These are phyloP conservation scores for Monilinia fructicola DNA, from an alignment of 2,329 filamentous ascomycete genomes.

Conservation along the genomic window DNA sequence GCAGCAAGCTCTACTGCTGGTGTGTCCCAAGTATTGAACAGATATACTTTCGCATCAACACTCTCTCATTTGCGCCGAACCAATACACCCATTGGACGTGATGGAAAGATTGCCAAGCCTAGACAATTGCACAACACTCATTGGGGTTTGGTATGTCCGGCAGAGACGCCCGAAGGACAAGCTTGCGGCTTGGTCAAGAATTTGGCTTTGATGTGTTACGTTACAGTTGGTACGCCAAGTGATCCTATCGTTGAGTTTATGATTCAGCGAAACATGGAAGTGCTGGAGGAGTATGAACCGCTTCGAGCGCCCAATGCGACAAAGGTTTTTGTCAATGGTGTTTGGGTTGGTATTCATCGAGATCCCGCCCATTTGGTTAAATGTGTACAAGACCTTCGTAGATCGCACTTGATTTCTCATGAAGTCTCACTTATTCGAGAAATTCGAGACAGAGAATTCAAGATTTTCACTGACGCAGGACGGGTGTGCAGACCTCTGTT, in stretches of 20 bases:
- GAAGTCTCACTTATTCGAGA: constrained; percentile 95
- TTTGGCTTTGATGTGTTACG: constrained; percentile 94
- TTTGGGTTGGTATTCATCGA: constrained; percentile 94
- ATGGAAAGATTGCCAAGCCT: constrained; percentile 97
- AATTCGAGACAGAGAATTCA: constrained; percentile 96
- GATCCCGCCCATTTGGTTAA: constrained; percentile 83
- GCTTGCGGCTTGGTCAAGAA: constrained; percentile 99
- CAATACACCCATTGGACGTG: constrained; percentile 95
- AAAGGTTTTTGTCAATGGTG: constrained; percentile 97
- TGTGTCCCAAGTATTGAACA: constrained; percentile 96
- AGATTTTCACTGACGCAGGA: constrained; percentile 96
- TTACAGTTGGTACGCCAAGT: constrained; percentile 89
- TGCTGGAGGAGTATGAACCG: constrained; percentile 92
- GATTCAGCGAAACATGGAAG: constrained; percentile 92
- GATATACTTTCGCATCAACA: constrained; percentile 96
- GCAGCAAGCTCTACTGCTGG: constrained; percentile 91
- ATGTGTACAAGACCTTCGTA: constrained; percentile 73
- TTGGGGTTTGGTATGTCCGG: constrained; percentile 95
- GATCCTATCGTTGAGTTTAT: constrained; percentile 93
- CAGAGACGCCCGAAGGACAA: constrained; percentile 96
- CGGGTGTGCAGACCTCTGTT: constrained; percentile 93
- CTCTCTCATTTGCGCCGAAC: constrained; percentile 95
- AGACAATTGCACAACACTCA: constrained; percentile 98
- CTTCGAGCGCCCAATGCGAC: constrained; percentile 85
- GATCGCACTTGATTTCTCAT: constrained; percentile 80